phyloP scores from a whole-genome alignment of 768 basidiomycete species.

The Russula olivacea region DNA sequence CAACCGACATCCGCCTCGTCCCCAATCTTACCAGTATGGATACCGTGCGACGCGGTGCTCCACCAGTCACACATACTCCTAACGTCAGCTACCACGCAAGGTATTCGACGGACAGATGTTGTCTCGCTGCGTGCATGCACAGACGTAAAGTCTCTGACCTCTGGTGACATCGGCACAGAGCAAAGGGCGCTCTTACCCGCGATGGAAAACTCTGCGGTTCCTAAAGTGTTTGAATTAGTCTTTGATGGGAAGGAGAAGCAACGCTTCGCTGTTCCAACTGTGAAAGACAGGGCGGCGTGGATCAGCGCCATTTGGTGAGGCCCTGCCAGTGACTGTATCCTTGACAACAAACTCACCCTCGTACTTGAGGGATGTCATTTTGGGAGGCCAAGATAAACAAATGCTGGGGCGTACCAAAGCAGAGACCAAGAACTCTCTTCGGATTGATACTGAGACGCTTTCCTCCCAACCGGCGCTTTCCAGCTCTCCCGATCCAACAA shows the following conservation, averaged over 20 bases:
- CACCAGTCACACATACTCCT: constrained; percentile 42
- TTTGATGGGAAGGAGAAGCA: constrained; percentile 50
- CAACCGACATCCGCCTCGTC: constrained; percentile 26
- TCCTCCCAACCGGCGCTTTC: not conserved
- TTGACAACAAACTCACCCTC: not conserved
- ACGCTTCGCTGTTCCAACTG: constrained; percentile 56
- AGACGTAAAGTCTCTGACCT: constrained; percentile 56
- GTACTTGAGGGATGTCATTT: constrained; percentile 49
- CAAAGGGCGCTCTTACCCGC: constrained; percentile 42
- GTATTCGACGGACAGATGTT: constrained; percentile 39
- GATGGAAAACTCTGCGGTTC: constrained; percentile 35
- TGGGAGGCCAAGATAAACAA: constrained; percentile 36
- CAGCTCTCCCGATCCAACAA: not conserved
- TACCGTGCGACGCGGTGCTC: constrained; percentile 38
- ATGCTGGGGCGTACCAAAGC: constrained; percentile 23
- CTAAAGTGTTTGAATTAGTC: constrained; percentile 59
- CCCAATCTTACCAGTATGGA: constrained; percentile 43
- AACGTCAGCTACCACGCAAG: constrained; percentile 40
- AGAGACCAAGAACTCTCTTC: constrained; percentile 20
- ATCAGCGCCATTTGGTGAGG: constrained; percentile 67
- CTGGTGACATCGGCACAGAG: constrained; percentile 38
- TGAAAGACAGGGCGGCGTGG: constrained; percentile 65
- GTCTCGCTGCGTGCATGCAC: constrained; percentile 49
- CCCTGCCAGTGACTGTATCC: not conserved
- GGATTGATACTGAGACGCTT: constrained; percentile 21